Percentiles rank a stretch among this genome's conserved stretches.
Evolutionary conservation across 441 rosid species (phyloP).

Genomic region (Aquilaria agallochum): DNA sequence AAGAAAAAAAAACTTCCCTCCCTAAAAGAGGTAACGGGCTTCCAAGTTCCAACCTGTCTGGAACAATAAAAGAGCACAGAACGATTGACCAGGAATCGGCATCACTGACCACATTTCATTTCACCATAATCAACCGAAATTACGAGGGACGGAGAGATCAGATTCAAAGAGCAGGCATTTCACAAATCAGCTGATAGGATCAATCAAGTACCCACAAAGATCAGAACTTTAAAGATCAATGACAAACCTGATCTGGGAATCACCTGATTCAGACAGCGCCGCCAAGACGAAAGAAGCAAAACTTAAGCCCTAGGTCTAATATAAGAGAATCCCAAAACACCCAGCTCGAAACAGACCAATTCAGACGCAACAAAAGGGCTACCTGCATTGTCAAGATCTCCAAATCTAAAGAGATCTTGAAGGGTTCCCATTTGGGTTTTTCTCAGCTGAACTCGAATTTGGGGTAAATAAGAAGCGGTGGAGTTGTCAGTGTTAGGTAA

Average conservation of each 20-base stretch:
- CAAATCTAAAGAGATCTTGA: conserved; percentile 21
- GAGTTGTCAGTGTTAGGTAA: conserved; percentile 58
- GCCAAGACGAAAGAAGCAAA: conserved; percentile 6
- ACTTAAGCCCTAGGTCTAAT: conserved; percentile 17
- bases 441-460: conserved; percentile 16
- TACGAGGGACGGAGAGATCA: not conserved
- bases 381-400: conserved; percentile 22
- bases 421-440: conserved; percentile 28
- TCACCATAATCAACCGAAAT: conserved; percentile 14
- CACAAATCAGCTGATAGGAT: conserved; percentile 10
- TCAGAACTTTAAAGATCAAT: conserved; percentile 15
- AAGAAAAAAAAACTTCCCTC: conserved; percentile 18
- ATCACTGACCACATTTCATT: conserved; percentile 10
- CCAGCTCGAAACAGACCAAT: conserved; percentile 12
- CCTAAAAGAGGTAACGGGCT: conserved; percentile 25
- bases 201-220: conserved; percentile 14
- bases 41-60: conserved; percentile 11
- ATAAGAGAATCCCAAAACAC: conserved; percentile 11
- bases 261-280: conserved; percentile 1
- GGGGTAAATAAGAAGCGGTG: conserved; percentile 26
- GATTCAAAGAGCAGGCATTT: conserved; percentile 10
- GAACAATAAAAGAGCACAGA: conserved; percentile 7
- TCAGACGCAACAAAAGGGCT: conserved; percentile 9
- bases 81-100: conserved; percentile 6
- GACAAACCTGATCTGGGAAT: conserved; percentile 20